phyloP scores from a whole-genome alignment of 1,284 basidiomycete genomes.

The Peniophora sp. region DNA sequence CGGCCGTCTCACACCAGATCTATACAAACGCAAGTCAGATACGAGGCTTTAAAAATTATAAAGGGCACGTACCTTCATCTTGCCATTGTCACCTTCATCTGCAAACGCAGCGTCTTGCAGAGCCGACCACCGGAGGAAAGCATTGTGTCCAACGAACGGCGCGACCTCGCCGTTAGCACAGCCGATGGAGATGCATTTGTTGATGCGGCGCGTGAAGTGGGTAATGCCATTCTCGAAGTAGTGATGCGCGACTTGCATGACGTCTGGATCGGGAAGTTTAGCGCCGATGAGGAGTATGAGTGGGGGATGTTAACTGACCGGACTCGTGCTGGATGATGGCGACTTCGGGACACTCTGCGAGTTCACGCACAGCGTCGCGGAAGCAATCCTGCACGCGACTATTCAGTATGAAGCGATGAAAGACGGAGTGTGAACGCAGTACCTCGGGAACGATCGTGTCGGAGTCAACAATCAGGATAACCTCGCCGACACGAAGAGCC shows the following conservation, averaged over 20 bases:
- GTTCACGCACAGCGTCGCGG: slow-evolving; percentile 76
- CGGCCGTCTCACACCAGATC: slow-evolving; percentile 80
- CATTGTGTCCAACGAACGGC: slow-evolving; percentile 85
- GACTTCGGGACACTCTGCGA: slow-evolving; percentile 69
- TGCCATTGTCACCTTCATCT: slow-evolving; percentile 52
- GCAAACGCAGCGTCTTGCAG: slow-evolving; percentile 73
- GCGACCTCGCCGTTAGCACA: slow-evolving; percentile 77
- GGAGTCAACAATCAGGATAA: slow-evolving; percentile 69
- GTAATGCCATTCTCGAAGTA: slow-evolving; percentile 86
- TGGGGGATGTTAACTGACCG: slow-evolving; percentile 35
- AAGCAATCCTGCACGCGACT: slow-evolving; percentile 54
- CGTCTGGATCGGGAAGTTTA: slow-evolving; percentile 35
- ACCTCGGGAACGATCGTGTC: slow-evolving; percentile 81
- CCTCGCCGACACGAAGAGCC: slow-evolving; percentile 50
- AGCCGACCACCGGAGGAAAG: slow-evolving; percentile 80
- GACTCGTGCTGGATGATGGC: slow-evolving; percentile 82
- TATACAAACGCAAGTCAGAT: slow-evolving; percentile 19
- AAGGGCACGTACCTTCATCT: slow-evolving; percentile 25
- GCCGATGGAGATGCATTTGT: slow-evolving; percentile 68
- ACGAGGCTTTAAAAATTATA: not conserved
- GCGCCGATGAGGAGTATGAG: slow-evolving; percentile 4
- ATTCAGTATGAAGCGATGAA: not conserved
- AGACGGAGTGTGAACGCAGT: not conserved
- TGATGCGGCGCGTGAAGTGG: slow-evolving; percentile 76
- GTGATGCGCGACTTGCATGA: slow-evolving; percentile 81